These are phyloP conservation scores for Candida coquimbonensis DNA, from an alignment of 805 yeast species.

Conservation along the genomic window DNA sequence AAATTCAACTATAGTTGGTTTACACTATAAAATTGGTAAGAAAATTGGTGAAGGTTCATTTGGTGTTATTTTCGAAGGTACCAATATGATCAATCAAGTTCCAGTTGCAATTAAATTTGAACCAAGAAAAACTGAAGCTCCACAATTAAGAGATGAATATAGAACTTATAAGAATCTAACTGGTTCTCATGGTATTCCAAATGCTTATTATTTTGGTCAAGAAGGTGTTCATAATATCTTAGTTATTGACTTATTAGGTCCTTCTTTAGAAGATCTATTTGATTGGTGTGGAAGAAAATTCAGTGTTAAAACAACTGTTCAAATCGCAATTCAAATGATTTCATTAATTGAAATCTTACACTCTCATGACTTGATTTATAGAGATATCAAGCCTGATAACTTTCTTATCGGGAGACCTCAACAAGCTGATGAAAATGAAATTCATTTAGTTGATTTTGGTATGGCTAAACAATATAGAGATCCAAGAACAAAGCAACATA, in stretches of 20 bases:
- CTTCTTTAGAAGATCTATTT: slow-evolving; percentile 74
- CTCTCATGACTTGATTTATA: slow-evolving; percentile 66
- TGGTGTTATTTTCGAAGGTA: slow-evolving; percentile 80
- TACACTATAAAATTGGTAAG: slow-evolving; percentile 72
- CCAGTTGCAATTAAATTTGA: slow-evolving; percentile 77
- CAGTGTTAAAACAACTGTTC: slow-evolving; percentile 64
- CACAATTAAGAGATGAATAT: slow-evolving; percentile 76
- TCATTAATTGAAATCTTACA: slow-evolving; percentile 65
- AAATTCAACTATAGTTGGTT: slow-evolving; percentile 33
- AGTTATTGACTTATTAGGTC: slow-evolving; percentile 72
- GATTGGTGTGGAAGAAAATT: slow-evolving; percentile 85
- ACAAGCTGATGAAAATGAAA: slow-evolving; percentile 53
- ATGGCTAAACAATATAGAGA: slow-evolving; percentile 84
- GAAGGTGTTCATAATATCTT: slow-evolving; percentile 76
- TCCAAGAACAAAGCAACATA: slow-evolving; percentile 72
- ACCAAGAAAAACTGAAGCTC: slow-evolving; percentile 75
- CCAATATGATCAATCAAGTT: slow-evolving; percentile 54
- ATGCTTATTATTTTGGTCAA: slow-evolving; percentile 78
- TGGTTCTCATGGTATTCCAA: slow-evolving; percentile 70
- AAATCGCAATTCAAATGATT: slow-evolving; percentile 74
- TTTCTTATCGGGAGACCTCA: slow-evolving; percentile 64
- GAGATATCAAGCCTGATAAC: slow-evolving; percentile 83
- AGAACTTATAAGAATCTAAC: slow-evolving; percentile 68
- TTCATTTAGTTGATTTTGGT: slow-evolving; percentile 76
- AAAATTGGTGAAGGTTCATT: slow-evolving; percentile 86